phyloP scores from a whole-genome alignment of 768 basidiomycete genomes.

The Ramaria rubella region DNA sequence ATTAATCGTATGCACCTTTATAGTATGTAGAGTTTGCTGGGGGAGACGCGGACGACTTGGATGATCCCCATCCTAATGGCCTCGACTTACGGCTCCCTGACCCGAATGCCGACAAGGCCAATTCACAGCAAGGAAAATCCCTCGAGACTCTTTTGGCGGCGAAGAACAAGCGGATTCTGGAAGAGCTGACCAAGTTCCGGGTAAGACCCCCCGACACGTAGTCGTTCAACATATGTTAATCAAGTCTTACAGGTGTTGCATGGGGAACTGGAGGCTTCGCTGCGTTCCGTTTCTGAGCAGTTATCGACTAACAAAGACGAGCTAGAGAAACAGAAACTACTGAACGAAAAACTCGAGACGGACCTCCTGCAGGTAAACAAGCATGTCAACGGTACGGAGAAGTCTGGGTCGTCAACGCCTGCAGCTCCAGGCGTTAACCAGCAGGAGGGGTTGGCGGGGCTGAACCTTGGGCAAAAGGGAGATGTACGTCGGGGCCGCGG shows the following conservation, averaged over 20 bases:
- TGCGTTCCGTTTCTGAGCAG: slow-evolving; percentile 50
- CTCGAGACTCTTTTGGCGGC: slow-evolving; percentile 85
- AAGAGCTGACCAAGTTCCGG: slow-evolving; percentile 87
- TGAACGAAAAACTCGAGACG: slow-evolving; percentile 90
- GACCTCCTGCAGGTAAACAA: slow-evolving; percentile 81
- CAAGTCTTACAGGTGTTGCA: slow-evolving; percentile 71
- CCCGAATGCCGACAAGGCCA: slow-evolving; percentile 83
- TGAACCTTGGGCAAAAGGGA: slow-evolving; percentile 58
- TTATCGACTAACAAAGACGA: slow-evolving; percentile 56
- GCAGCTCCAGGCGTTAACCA: slow-evolving; percentile 22
- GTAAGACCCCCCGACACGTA: slow-evolving; percentile 39
- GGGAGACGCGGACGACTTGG: slow-evolving; percentile 68
- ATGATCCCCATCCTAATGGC: slow-evolving; percentile 40
- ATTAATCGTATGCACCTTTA: neutral
- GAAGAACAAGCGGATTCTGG: slow-evolving; percentile 89
- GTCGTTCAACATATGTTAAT: too few species aligned
- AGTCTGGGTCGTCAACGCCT: slow-evolving; percentile 23
- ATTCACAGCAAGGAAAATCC: slow-evolving; percentile 68
- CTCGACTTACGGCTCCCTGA: slow-evolving; percentile 70
- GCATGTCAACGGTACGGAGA: slow-evolving; percentile 30
- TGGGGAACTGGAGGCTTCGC: slow-evolving; percentile 68
- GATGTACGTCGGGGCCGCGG: neutral
- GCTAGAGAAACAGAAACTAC: slow-evolving; percentile 63
- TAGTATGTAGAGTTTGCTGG: slow-evolving; percentile 97
- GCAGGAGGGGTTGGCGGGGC: slow-evolving; percentile 57